Base-by-base conservation (phyloP, 257 asterid species). In the Phtheirospermum japonicum region DNA sequence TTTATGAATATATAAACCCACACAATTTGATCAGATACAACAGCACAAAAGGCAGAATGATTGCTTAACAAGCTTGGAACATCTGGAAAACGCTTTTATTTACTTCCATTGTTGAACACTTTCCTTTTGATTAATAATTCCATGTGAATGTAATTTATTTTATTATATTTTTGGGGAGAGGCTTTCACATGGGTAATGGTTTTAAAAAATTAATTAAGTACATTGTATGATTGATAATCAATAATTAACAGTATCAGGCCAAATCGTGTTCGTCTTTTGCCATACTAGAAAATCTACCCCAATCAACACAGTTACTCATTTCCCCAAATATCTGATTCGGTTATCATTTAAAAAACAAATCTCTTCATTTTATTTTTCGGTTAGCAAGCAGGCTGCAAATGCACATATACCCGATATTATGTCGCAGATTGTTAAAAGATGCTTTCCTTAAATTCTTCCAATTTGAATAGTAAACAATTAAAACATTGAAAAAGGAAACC, bases 171-270 rank as follows among this genome's bases (percentile, higher is more conserved):
- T 16, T 26, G 36, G 9, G 9, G 9, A 36, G 53, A 52, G 60
- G 61, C 61, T 66, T 36, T 60, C 77, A 72, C 77, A 72, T 65
- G 76, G 65, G 14, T 5, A n/a, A 19, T 55, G 28, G 31, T 18
- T 42, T 42, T 42, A 42, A n/a, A 11, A 54, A 56, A 54, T 20
- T 34, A n/a, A 28, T n/a, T 14, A 37, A 36, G 17, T 48, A 46
- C 61, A 64, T 37, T 55, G 52, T 48, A 68, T 59, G 54, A 59
- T 42, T 50, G 53, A 64, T 58, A n/a, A 58, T 52, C 42, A 58
- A 64, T 10, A 52, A 69, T 34, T 54, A 53, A 18, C 32, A 57
- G 61, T 7, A 39, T 39, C 46, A 39, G 8, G 16, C n/a, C 49
- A 37, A 43, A 56, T 36, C 36, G 32, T 14, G 16, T 14, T 9